Conservation (phyloP, 2,329 filamentous ascomycete species). For the Fusarium camptoceras region DNA sequence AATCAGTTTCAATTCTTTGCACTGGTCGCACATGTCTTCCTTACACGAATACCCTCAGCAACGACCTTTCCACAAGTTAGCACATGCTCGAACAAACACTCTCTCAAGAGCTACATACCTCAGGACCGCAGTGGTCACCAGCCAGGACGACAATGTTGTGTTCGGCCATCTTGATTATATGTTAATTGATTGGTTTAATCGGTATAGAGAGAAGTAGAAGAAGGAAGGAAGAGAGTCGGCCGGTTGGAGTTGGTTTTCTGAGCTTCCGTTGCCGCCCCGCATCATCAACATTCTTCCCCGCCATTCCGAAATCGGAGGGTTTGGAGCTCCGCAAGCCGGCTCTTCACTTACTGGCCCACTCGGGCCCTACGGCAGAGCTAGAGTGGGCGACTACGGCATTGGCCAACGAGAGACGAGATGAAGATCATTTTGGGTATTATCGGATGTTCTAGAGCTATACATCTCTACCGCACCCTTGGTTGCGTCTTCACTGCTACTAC, state of each 20-base stretch:
- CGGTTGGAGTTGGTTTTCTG: slow-evolving; percentile 19
- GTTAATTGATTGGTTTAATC: not conserved
- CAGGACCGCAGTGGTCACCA: slow-evolving; percentile 87
- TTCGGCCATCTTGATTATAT: slow-evolving; percentile 65
- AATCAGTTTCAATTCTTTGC: not conserved
- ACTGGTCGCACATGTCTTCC: not conserved
- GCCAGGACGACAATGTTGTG: slow-evolving; percentile 85
- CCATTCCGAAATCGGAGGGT: slow-evolving; percentile 55
- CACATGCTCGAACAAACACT: slow-evolving; percentile 11
- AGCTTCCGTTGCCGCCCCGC: slow-evolving; percentile 40
- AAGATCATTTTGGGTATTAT: slow-evolving; percentile 38
- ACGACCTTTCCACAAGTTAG: slow-evolving; percentile 67
- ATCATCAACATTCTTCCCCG: slow-evolving; percentile 45
- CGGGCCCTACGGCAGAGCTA: slow-evolving; percentile 32
- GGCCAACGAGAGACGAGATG: slow-evolving; percentile 37
- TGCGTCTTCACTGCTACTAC: not conserved
- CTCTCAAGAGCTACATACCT: slow-evolving; percentile 65
- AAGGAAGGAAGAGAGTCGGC: slow-evolving; percentile 19
- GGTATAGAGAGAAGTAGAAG: not conserved
- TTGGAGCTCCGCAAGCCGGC: slow-evolving; percentile 33
- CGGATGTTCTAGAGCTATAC: slow-evolving; percentile 5
- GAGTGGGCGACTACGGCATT: slow-evolving; percentile 27
- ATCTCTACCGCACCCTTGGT: not conserved
- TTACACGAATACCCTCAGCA: slow-evolving; percentile 85
- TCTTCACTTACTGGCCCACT: slow-evolving; percentile 36